Evolutionary conservation across 2,329 filamentous ascomycete genomes (phyloP), one percentile per base, ranked within the genome.

Genomic region (Sphaerulina musiva): DNA sequence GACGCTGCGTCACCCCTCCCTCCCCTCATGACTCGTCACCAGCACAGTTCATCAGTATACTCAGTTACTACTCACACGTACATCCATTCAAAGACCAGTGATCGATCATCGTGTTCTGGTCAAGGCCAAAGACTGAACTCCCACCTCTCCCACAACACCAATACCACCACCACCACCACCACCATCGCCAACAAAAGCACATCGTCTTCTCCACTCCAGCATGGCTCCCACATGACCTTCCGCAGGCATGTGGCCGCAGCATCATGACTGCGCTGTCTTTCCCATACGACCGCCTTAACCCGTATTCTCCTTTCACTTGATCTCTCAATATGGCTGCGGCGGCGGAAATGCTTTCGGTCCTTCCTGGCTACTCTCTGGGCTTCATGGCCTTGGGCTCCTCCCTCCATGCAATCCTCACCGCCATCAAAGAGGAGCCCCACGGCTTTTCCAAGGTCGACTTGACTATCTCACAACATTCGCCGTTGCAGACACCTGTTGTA

Each of bases 341-440:
- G 23, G 47, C 49, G 12, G 59, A 55, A 36, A 54, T 58, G 31
- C 53, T 57, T 26, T 46, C 60, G 6, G 52, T 65, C 8, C 55
- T 62, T n/a, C 63, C 63, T 20, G 63, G 62, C 39, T 60, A 65
- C 20, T 57, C 67, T 17, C 59, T 74, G 31, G 71, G 71, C 51
- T 72, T 72, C 61, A 70, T 74, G 95, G 90, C 85, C 47, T 83
- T 98, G 54, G 93, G 93, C 53, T 87, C 89, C 59, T 95, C 91
- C 2, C 81, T 98, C 36, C 90, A 97, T 73, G 89, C 95, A 68
- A 80, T 95, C 65, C 74, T 97, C 56, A 90, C 87, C 29, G 85
- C 88, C 50, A 78, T 97, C 66, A 97, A 96, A 70, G 85, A 89
- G 50, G 89, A 95, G 69, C 88, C 89, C 8, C 83, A 87, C 62